Evolutionary conservation across 441 rosid genomes (phyloP).

Genomic region (Breynia disticha): DNA sequence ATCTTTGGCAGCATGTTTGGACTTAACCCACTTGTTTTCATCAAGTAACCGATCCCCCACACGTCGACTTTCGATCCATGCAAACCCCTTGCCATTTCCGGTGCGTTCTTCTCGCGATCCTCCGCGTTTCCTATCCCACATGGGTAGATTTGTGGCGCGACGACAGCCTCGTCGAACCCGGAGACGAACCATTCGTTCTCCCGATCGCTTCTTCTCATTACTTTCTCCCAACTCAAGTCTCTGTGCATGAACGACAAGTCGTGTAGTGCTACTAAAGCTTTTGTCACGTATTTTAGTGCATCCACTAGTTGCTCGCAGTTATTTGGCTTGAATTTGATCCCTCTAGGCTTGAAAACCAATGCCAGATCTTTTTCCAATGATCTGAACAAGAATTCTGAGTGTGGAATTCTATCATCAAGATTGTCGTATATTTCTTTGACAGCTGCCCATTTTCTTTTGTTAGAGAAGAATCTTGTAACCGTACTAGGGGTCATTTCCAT

Average conservation of each 20-base stretch:
- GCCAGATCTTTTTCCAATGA: constrained; percentile 48
- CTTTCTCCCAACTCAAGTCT: constrained; percentile 82
- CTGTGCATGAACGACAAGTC: constrained; percentile 95
- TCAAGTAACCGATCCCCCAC: constrained; percentile 82
- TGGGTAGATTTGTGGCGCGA: constrained; percentile 75
- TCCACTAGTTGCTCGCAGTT: constrained; percentile 64
- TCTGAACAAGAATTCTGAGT: constrained; percentile 47
- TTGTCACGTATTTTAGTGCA: constrained; percentile 79
- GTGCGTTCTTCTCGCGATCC: constrained; percentile 57
- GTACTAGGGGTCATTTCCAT: constrained; percentile 70
- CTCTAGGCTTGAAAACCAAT: constrained; percentile 72
- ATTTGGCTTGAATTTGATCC: constrained; percentile 45
- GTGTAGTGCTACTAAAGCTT: constrained; percentile 77
- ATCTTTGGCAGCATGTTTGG: constrained; percentile 44
- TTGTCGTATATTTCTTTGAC: constrained; percentile 72
- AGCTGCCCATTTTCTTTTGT: constrained; percentile 50
- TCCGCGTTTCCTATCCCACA: constrained; percentile 24
- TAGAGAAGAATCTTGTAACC: constrained; percentile 42
- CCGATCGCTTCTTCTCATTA: constrained; percentile 35
- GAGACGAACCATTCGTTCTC: constrained; percentile 69
- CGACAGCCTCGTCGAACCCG: constrained; percentile 73
- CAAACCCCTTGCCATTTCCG: constrained; percentile 85
- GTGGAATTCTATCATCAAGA: constrained; percentile 73
- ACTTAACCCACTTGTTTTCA: constrained; percentile 63
- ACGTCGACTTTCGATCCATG: constrained; percentile 94